Conservation (phyloP, 2,329 filamentous ascomycete genomes). For the Zopfia rhizophila region DNA sequence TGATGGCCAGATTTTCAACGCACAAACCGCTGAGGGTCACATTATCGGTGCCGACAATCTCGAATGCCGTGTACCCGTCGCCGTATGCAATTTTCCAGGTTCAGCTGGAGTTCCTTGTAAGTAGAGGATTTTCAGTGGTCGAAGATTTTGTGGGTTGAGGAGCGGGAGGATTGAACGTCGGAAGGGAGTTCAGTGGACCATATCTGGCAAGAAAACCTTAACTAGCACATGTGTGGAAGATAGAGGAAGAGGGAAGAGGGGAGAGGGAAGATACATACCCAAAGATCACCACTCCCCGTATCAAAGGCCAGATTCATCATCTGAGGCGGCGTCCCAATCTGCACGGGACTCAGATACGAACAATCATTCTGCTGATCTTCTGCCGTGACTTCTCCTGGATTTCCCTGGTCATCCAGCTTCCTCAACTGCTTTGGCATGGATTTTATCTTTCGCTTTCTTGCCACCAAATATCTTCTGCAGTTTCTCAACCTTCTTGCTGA, state of each 20-base stretch:
- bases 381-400: constrained; percentile 64
- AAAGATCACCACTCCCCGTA: constrained; percentile 76
- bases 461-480: constrained; percentile 48
- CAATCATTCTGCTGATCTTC: constrained; percentile 75
- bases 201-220: constrained; percentile 61
- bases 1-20: constrained; percentile 71
- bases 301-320: constrained; percentile 72
- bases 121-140: constrained; percentile 70
- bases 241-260: constrained; percentile 1
- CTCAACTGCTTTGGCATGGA: constrained; percentile 55
- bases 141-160: constrained; percentile 64
- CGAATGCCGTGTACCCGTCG: constrained; percentile 73
- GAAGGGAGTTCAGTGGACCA: constrained; percentile 69
- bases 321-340: constrained; percentile 73
- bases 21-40: constrained; percentile 70
- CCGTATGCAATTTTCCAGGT: constrained; percentile 76
- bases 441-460: constrained; percentile 58
- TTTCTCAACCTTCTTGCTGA: constrained; percentile 8
- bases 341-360: constrained; percentile 71
- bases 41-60: constrained; percentile 71
- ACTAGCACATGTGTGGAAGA: not conserved
- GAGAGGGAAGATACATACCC: constrained; percentile 61
- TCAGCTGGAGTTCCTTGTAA: constrained; percentile 61
- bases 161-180: constrained; percentile 43
- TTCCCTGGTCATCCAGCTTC: constrained; percentile 49